Evolutionary conservation across 192 early-diverging fungal genomes (phyloP), one percentile per base, ranked within the genome.

Genomic region (Linnemannia exigua): DNA sequence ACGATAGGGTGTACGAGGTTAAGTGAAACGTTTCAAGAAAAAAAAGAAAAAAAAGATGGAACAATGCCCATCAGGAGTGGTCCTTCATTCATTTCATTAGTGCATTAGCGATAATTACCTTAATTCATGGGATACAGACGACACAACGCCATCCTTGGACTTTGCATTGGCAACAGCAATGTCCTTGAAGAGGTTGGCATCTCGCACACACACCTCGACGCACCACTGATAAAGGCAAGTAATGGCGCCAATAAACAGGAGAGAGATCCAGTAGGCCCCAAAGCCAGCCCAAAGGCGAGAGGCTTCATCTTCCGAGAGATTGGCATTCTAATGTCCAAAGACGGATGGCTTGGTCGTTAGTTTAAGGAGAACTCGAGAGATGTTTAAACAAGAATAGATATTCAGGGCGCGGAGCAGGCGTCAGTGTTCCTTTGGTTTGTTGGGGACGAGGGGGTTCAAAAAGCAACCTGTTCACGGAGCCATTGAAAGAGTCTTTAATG

Each of bases 131-230:
- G 84, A 86, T n/a, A 86, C 84, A 36, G 84, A 86, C 0, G 84
- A 86, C 47, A 86, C 84, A 1, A 86, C 84, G 33, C 84, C 75
- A 51, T 86, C 84, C 70, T 86, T 86, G 28, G 84, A 86, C 38
- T 86, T 86, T 16, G 84, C 84, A 50, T 86, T 86, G 63, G 84
- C 84, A 47, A 86, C 78, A 15, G 84, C 84, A 72, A 86, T 70
- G 66, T 86, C 84, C 70, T 86, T 86, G 70, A 77, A 86, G 0
- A 79, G 79, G 36, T 86, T 86, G 52, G 79, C 84, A 48, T 86
- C 84, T 33, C 68, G 67, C 20, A 86, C 70, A 63, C 84, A 86
- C 9, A 80, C 70, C 20, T 86, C 84, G 22, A 80, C 84, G 47
- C 84, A 77, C 77, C 78, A 86, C 44, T 86, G 84, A 35, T 86